Percentiles rank a stretch among this genome's conserved stretches.
Evolutionary conservation across 805 yeast genomes (phyloP).

Genomic region (Saccharomycopsis fodiens): DNA sequence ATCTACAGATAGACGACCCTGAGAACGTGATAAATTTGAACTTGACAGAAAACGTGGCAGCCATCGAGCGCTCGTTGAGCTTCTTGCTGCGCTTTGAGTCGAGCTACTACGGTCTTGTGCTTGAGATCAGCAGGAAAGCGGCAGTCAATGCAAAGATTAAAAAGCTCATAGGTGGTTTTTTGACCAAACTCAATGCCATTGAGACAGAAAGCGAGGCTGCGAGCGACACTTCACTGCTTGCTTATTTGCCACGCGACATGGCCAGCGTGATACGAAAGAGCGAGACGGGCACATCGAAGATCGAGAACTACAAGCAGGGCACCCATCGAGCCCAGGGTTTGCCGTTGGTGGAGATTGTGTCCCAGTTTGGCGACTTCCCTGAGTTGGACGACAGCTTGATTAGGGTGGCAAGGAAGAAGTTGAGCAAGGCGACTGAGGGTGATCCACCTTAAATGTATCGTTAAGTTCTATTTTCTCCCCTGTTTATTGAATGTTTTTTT

Average conservation of each 20-base stretch:
- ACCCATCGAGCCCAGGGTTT: neutral
- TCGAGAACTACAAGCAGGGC: neutral
- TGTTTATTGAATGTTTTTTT: too few relatives aligned
- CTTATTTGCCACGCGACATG: conserved; percentile 14
- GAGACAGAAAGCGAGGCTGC: conserved; percentile 4
- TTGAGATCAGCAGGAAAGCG: conserved; percentile 9
- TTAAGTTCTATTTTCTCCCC: too few relatives aligned
- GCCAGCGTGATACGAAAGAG: neutral
- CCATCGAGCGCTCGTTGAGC: conserved; percentile 3
- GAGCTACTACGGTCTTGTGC: conserved; percentile 13
- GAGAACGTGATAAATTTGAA: conserved; percentile 7
- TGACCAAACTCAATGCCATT: conserved; percentile 10
- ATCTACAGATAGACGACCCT: conserved; percentile 4
- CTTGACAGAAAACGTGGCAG: conserved; percentile 5
- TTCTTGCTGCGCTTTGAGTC: conserved; percentile 15
- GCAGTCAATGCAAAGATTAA: conserved; percentile 8
- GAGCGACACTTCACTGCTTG: neutral
- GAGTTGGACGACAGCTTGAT: conserved; percentile 14
- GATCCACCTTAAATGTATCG: too few relatives aligned
- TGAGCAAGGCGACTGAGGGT: neutral
- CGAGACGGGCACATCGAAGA: neutral
- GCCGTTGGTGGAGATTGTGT: conserved; percentile 13
- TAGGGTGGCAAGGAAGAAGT: conserved; percentile 7
- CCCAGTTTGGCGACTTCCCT: conserved; percentile 15
- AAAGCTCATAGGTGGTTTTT: conserved; percentile 10